Base-by-base conservation (phyloP, 2,329 filamentous ascomycete genomes). In the Parastagonospora nodorum region DNA sequence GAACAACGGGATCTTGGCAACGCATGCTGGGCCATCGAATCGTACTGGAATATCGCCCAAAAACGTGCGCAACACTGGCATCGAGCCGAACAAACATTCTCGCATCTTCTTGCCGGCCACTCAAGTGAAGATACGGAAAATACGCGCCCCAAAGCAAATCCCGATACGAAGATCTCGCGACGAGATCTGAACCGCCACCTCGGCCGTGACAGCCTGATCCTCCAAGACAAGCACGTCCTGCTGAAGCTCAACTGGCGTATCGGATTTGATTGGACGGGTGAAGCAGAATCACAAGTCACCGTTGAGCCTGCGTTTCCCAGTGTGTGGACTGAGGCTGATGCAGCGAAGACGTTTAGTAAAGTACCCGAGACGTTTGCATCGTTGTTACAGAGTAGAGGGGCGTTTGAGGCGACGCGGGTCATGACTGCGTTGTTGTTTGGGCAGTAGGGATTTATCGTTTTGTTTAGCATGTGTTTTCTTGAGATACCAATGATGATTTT, bases 261-360 rank as follows among this genome's bases (percentile, higher is more conserved):
- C 37, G 72, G 73, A 2, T 88, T 90, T 62, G 87, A 90, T 68
- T 90, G 87, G 87, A 87, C 86, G 0, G 88, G 88, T 5, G 88
- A 90, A 64, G 87, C 85, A 4, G 80, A 82, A 61, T 88, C 82
- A 58, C 76, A 76, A 38, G 71, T 89, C 12, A 74, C 74, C 4
- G 75, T 86, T 9, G 67, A 83, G 54, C 74, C 84, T 2, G 81
- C 82, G 4, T 74, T 85, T 35, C 87, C 87, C 75, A 7, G 83
- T 82, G 66, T 90, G 87, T 89, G 87, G 87, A 81, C 82, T 51
- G 77, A 83, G 49, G 77, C 75, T 37, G 87, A 89, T 58, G 74
- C 78, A 8, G 76, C 80, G 16, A 78, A 78, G n/a, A 79, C 78
- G 35, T 72, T 90, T 27, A 75, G 77, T 1, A 82, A 80, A 45